A percentile compares a stretch with the other conserved stretches of the same genome.
Conservation (phyloP, 345 rosid genomes). For the Hirschfeldia incana region DNA sequence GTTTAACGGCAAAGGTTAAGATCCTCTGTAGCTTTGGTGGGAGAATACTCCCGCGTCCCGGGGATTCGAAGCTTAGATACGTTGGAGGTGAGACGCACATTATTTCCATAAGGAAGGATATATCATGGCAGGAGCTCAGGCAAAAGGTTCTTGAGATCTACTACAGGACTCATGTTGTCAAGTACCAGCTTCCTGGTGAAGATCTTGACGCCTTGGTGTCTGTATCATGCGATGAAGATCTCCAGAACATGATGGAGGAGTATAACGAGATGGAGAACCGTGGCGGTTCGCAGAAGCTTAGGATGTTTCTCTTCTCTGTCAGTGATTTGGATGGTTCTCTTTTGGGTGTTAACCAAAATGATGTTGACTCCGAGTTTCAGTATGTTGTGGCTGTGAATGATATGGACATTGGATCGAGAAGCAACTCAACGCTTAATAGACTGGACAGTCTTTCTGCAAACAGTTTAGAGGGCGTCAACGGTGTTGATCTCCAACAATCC, state of each 20-base stretch:
- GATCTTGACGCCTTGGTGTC: constrained; percentile 92
- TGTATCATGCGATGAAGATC: constrained; percentile 88
- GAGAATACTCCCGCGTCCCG: constrained; percentile 77
- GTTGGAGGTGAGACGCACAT: constrained; percentile 93
- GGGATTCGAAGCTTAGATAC: constrained; percentile 86
- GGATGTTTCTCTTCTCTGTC: constrained; percentile 70
- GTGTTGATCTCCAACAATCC: constrained; percentile 42
- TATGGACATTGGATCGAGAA: constrained; percentile 67
- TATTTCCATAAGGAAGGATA: constrained; percentile 60
- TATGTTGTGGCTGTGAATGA: constrained; percentile 78
- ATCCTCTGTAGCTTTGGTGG: constrained; percentile 94
- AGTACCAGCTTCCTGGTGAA: constrained; percentile 96
- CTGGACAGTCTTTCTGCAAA: constrained; percentile 54
- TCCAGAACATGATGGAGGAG: constrained; percentile 89
- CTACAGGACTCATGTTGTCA: constrained; percentile 60
- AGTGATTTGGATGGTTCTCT: constrained; percentile 71
- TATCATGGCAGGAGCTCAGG: constrained; percentile 65
- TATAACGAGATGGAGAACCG: constrained; percentile 58
- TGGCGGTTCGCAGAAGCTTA: constrained; percentile 62
- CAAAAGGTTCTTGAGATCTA: constrained; percentile 63
- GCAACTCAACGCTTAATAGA: constrained; percentile 48
- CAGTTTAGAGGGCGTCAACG: constrained; percentile 49
- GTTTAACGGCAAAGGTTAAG: constrained; percentile 54
- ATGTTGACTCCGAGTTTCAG: constrained; percentile 68
- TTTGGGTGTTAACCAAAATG: constrained; percentile 48